Evolutionary conservation across 2,329 filamentous ascomycete genomes (phyloP).

Genomic region (Orbilia ellipsospora): DNA sequence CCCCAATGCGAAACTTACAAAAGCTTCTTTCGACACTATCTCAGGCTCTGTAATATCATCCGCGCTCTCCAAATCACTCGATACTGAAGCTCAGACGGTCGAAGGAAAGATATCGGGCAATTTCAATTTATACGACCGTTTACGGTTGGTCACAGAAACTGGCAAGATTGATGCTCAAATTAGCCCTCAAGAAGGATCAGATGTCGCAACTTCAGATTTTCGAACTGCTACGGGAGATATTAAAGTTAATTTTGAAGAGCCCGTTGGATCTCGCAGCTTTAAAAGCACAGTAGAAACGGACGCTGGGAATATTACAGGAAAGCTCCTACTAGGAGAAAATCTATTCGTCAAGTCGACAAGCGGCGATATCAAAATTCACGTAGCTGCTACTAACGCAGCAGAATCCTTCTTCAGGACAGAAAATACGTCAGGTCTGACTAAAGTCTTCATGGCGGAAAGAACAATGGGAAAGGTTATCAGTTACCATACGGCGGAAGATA

Average conservation of each 20-base stretch:
- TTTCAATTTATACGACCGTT: constrained; percentile 31
- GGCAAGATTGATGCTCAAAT: constrained; percentile 29
- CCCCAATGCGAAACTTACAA: constrained; percentile 9
- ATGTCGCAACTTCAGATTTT: constrained; percentile 24
- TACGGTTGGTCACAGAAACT: constrained; percentile 19
- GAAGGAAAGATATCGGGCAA: constrained; percentile 33
- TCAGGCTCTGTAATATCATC: constrained; percentile 15
- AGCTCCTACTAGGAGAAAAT: constrained; percentile 22
- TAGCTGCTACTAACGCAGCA: constrained; percentile 10
- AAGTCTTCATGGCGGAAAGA: constrained; percentile 12
- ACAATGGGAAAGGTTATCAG: constrained; percentile 14
- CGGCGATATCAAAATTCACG: constrained; percentile 32
- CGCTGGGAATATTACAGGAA: constrained; percentile 25
- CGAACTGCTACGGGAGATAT: constrained; percentile 24
- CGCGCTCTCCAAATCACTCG: constrained; percentile 10
- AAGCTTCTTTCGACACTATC: constrained; percentile 17
- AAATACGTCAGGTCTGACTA: constrained; percentile 26
- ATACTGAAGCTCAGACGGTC: constrained; percentile 20
- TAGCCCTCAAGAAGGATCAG: constrained; percentile 22
- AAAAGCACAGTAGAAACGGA: constrained; percentile 15
- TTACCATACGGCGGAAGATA: constrained; percentile 24
- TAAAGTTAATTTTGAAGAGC: constrained; percentile 18
- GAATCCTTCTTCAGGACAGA: constrained; percentile 38
- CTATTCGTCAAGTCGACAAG: constrained; percentile 34
- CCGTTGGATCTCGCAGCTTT: background rate